These are phyloP conservation scores for Corchorus olitorius DNA, from an alignment of 345 rosid genomes.

Conservation along the genomic window DNA sequence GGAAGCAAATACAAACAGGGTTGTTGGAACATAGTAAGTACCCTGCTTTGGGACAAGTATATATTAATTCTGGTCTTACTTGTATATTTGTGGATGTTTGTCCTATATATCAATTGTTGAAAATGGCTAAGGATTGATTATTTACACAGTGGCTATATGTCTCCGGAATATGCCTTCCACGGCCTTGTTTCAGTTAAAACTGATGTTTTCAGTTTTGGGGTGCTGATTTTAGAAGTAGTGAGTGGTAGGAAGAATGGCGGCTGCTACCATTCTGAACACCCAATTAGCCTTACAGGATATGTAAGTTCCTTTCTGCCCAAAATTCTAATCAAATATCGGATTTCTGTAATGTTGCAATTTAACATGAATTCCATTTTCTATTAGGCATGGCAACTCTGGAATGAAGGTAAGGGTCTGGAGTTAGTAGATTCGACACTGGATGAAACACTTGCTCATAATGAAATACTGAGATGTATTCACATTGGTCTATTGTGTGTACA, in stretches of 20 bases:
- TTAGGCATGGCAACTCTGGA: slow-evolving; percentile 4
- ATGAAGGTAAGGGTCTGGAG: slow-evolving; percentile 2
- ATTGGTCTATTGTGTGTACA: background rate
- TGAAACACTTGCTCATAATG: background rate
- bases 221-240: slow-evolving; percentile 34
- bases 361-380: background rate
- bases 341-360: background rate
- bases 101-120: background rate
- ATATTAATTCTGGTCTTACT: too few relatives aligned
- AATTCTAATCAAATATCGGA: too few relatives aligned
- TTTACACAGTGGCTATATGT: slow-evolving; percentile 34
- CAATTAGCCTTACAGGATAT: slow-evolving; percentile 28
- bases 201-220: slow-evolving; percentile 39
- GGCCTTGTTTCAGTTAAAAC: slow-evolving; percentile 37
- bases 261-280: slow-evolving; percentile 14
- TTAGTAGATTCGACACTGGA: background rate
- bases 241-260: slow-evolving; percentile 15
- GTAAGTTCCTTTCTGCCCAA: slow-evolving; percentile 9
- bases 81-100: too few relatives aligned
- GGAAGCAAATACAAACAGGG: background rate
- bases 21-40: slow-evolving; percentile 15
- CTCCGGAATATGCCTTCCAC: slow-evolving; percentile 31
- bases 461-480: background rate
- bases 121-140: too few relatives aligned
- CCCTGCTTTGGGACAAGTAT: background rate